Percentiles rank a stretch among this genome's conserved stretches.
Evolutionary conservation across 345 rosid species (phyloP).

Genomic region (Linum usitatissimum): DNA sequence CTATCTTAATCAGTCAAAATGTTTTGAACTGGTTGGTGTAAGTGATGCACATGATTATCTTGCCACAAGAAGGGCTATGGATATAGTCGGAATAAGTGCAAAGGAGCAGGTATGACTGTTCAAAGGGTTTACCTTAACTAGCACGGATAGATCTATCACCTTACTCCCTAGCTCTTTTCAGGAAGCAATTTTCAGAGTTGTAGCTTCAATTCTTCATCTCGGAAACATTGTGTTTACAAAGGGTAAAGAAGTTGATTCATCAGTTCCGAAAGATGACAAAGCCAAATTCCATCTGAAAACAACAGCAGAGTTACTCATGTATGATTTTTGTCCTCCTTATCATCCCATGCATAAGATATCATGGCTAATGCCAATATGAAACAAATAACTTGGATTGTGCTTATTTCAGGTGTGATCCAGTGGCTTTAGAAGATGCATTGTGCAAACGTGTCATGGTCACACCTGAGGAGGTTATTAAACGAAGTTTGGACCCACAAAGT

Average conservation of each 20-base stretch:
- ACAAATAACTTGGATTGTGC: background rate
- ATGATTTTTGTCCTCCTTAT: conserved; percentile 14
- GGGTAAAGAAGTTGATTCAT: conserved; percentile 82
- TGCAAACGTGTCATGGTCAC: conserved; percentile 96
- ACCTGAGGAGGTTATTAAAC: conserved; percentile 89
- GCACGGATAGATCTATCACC: conserved; percentile 7
- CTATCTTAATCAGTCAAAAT: conserved; percentile 80
- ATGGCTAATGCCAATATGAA: conserved; percentile 1
- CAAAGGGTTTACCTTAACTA: background rate
- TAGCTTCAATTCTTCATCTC: conserved; percentile 78
- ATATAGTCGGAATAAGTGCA: conserved; percentile 76
- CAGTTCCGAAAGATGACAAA: conserved; percentile 69
- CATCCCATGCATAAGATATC: background rate
- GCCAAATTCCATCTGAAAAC: conserved; percentile 69
- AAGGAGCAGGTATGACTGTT: conserved; percentile 57
- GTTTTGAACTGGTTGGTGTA: conserved; percentile 73
- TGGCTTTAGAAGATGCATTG: conserved; percentile 78
- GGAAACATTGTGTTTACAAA: conserved; percentile 74
- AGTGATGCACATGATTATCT: conserved; percentile 91
- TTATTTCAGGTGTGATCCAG: conserved; percentile 57
- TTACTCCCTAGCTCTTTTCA: conserved; percentile 20
- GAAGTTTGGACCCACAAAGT: conserved; percentile 85
- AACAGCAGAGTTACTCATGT: conserved; percentile 85
- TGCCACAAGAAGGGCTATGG: conserved; percentile 91
- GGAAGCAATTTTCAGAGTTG: conserved; percentile 97